phyloP scores from a whole-genome alignment of 2,329 filamentous ascomycete genomes.

The Talaromyces sp. region DNA sequence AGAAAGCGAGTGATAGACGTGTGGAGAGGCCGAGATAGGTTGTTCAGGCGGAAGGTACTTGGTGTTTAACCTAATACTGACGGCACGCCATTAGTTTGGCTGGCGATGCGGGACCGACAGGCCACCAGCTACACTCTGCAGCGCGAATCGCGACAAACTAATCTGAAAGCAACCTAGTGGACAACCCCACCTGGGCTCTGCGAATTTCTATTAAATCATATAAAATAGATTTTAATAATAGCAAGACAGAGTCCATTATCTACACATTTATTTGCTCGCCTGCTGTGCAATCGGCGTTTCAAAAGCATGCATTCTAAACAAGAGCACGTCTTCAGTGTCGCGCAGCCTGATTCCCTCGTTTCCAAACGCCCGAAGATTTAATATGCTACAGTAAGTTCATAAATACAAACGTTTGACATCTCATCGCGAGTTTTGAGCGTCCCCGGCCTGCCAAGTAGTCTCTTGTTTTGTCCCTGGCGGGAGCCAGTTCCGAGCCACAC shows the following conservation, averaged over 20 bases:
- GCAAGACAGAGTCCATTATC: too few relatives aligned
- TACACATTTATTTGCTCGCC: not conserved
- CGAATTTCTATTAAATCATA: too few relatives aligned
- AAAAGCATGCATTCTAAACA: not conserved
- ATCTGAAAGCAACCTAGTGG: not conserved
- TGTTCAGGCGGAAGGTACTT: not conserved
- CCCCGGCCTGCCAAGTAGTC: slow-evolving; percentile 66
- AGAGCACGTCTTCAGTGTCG: not conserved
- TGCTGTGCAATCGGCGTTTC: not conserved
- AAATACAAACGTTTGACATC: not conserved
- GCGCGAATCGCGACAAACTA: not conserved
- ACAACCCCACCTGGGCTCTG: not conserved
- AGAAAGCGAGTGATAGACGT: not conserved
- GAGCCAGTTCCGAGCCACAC: slow-evolving; percentile 53
- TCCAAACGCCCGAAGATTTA: slow-evolving; percentile 8
- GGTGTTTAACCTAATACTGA: not conserved
- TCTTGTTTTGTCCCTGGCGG: slow-evolving; percentile 78
- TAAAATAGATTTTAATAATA: too few relatives aligned
- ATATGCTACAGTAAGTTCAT: slow-evolving; percentile 4
- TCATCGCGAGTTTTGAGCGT: slow-evolving; percentile 24
- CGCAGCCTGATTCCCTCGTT: not conserved
- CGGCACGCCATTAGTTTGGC: not conserved
- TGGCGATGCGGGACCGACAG: not conserved
- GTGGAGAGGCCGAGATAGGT: not conserved
- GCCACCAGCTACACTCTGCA: not conserved